phyloP scores from a whole-genome alignment of 257 asterid species.

The Misopates orontium region DNA sequence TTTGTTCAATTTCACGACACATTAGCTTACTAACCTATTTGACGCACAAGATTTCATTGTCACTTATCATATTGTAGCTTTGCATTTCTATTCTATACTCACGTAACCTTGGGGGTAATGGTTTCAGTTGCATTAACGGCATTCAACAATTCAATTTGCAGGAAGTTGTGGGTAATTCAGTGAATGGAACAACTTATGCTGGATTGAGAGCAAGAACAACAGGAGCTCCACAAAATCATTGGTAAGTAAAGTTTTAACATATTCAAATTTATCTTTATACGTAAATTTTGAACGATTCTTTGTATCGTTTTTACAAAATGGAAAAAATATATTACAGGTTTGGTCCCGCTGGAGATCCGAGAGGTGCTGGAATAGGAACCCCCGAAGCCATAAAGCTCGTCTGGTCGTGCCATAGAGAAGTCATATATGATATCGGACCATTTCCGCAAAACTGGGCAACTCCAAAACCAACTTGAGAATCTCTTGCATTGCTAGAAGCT shows the following conservation, averaged over 20 bases:
- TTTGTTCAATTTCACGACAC: too few species aligned
- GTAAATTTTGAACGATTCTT: neutral
- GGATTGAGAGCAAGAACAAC: constrained; percentile 94
- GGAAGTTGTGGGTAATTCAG: constrained; percentile 87
- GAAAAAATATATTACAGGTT: constrained; percentile 47
- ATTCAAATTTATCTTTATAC: neutral
- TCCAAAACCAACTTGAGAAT: constrained; percentile 47
- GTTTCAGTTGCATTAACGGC: neutral
- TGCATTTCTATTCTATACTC: too few species aligned
- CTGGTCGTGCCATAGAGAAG: constrained; percentile 90
- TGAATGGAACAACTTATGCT: constrained; percentile 91
- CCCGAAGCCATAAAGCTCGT: constrained; percentile 90
- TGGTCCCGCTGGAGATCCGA: constrained; percentile 90
- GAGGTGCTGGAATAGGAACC: constrained; percentile 93
- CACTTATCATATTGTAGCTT: too few species aligned
- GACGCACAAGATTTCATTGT: too few species aligned
- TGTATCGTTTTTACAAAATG: neutral
- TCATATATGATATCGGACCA: constrained; percentile 78
- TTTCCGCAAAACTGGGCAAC: constrained; percentile 59
- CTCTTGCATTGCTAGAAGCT: neutral
- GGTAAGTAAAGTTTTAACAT: constrained; percentile 31
- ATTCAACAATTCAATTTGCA: constrained; percentile 28
- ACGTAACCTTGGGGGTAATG: too few species aligned
- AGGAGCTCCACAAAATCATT: constrained; percentile 94
- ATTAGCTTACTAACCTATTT: too few species aligned